phyloP scores from a whole-genome alignment of 1,284 basidiomycete species.

The Naganishia liquefaciens region DNA sequence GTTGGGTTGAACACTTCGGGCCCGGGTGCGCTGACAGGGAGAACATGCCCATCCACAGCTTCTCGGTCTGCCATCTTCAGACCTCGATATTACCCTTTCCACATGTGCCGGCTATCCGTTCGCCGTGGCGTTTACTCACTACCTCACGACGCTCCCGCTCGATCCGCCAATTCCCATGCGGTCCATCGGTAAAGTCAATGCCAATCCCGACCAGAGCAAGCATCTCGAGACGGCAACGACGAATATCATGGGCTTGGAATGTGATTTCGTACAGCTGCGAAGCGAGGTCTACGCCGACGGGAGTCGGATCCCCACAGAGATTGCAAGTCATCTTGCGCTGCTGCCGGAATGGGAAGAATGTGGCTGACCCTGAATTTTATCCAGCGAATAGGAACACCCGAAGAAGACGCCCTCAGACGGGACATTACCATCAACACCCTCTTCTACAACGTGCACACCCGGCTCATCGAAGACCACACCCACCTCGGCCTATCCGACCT shows the following conservation, averaged over 20 bases:
- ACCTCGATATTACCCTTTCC: conserved; percentile 90
- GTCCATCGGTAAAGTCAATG: conserved; percentile 74
- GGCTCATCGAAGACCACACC: conserved; percentile 86
- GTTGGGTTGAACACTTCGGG: too few species aligned
- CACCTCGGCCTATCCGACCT: conserved; percentile 80
- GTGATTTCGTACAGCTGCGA: conserved; percentile 94
- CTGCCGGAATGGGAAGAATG: too few species aligned
- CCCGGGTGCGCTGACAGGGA: too few species aligned
- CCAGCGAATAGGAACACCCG: conserved; percentile 86
- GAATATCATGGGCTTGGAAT: conserved; percentile 74
- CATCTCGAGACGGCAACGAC: conserved; percentile 97
- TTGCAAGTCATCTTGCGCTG: conserved; percentile 62
- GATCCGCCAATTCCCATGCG: conserved; percentile 60
- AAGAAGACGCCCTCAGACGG: conserved; percentile 85
- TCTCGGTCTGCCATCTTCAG: conserved; percentile 77
- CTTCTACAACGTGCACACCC: conserved; percentile 93
- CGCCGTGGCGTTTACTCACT: conserved; percentile 75
- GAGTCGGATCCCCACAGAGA: conserved; percentile 83
- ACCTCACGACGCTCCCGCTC: conserved; percentile 59
- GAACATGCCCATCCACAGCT: conserved; percentile 72
- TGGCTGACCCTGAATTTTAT: neutral
- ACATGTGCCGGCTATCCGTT: conserved; percentile 89
- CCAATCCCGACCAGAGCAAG: conserved; percentile 96
- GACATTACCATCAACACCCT: conserved; percentile 96
- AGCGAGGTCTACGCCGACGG: conserved; percentile 86